phyloP scores from a whole-genome alignment of 2,329 filamentous ascomycete genomes.

The Furcasterigmium sp. region DNA sequence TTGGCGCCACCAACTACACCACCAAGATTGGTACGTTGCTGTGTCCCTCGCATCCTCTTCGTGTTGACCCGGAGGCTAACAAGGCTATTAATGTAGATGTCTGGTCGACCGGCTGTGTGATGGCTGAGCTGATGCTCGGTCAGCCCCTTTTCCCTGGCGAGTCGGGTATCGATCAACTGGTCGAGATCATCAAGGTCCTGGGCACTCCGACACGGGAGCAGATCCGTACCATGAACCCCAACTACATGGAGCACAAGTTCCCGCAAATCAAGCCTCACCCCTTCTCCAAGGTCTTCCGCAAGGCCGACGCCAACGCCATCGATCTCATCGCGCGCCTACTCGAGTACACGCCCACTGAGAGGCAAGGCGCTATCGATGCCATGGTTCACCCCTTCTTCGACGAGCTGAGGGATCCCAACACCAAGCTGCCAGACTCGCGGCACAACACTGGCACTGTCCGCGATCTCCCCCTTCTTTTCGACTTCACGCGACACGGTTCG shows the following conservation, averaged over 20 bases:
- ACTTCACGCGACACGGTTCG: slow-evolving; percentile 91
- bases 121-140: slow-evolving; percentile 98
- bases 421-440: slow-evolving; percentile 88
- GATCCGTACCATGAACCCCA: slow-evolving; percentile 99
- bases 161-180: slow-evolving; percentile 95
- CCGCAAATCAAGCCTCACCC: slow-evolving; percentile 99
- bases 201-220: slow-evolving; percentile 96
- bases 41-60: neutral
- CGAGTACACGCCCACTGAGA: slow-evolving; percentile 96
- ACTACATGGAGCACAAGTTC: slow-evolving; percentile 99
- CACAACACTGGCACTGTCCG: slow-evolving; percentile 75
- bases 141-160: slow-evolving; percentile 97
- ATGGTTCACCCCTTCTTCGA: slow-evolving; percentile 99
- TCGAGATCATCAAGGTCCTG: slow-evolving; percentile 98
- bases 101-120: slow-evolving; percentile 98
- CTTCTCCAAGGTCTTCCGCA: slow-evolving; percentile 98
- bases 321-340: slow-evolving; percentile 90
- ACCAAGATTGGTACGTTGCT: slow-evolving; percentile 88
- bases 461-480: slow-evolving; percentile 83
- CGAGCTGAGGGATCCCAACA: slow-evolving; percentile 86
- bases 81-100: slow-evolving; percentile 86
- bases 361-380: slow-evolving; percentile 86
- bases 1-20: slow-evolving; percentile 98
- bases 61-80: too few species aligned
- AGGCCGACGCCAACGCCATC: slow-evolving; percentile 87